Base-by-base conservation (phyloP, 331 rosid species). In the Ulmus americana region DNA sequence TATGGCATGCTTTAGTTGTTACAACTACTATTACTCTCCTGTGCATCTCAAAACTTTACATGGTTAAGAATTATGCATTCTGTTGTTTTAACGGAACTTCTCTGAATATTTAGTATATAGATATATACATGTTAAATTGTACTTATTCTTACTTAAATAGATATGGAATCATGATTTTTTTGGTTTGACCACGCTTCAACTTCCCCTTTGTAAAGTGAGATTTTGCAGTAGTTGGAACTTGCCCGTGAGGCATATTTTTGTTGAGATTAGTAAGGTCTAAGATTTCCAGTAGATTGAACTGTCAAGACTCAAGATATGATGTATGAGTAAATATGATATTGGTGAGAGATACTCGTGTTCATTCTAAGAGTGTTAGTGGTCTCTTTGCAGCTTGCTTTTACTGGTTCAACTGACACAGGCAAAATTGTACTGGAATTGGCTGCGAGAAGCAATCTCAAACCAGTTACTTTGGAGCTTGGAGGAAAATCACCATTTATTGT, bases 401-500 rank as follows among this genome's bases (percentile, higher is more conserved):
- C 96, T 50, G 94, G 96, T 70, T 91, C 97, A 45, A 91, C 95
- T 13, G 81, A 44, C 16, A 91, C 95, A 0, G 97, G 97, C 39
- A 86, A 91, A 67, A 15, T 75, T 13, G 76, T 86, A 55, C 95
- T 80, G 47, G 72, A 83, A 77, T 63, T 86, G 69, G 92, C 94
- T 3, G 86, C 97, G 16, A 78, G 53, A 80, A 88, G 97, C 84
- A 91, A 91, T 80, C 90, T 91, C 52, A 91, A 88, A 69, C 68
- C 73, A 10, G 97, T 85, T 54, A 88, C 97, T 39, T 70, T 81
- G 87, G 96, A 91, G 80, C 94, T 91, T 50, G 97, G 97, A 0
- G 94, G 97, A 39, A 91, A 88, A 80, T 91, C 97, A 47, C 96
- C 95, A 15, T 86, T 91, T 63, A 91, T 91, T 73, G 88, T 91